phyloP scores from a whole-genome alignment of 2,329 filamentous ascomycete genomes.

The Xylariaceae sp. region DNA sequence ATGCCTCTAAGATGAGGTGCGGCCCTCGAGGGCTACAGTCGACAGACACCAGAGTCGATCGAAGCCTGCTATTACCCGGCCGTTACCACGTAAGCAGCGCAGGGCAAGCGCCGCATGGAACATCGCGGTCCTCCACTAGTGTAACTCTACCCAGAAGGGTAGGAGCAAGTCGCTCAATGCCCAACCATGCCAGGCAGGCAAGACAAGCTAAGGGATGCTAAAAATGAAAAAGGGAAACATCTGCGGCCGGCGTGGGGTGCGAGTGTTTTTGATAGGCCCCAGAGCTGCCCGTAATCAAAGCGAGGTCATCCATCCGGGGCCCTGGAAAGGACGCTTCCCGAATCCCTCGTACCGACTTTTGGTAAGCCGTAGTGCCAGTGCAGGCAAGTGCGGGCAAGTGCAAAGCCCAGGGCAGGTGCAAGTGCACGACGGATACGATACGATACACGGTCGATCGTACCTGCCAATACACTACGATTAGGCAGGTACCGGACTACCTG shows the following conservation, averaged over 20 bases:
- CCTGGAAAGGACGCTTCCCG: not conserved
- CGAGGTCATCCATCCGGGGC: not conserved
- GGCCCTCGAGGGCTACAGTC: too few species aligned
- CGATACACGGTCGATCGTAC: too few species aligned
- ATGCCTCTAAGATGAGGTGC: too few species aligned
- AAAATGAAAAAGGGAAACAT: not conserved
- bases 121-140: not conserved
- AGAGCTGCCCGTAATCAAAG: not conserved
- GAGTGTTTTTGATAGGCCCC: not conserved
- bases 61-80: not conserved
- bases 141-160: not conserved
- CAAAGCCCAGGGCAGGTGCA: conserved; percentile 10
- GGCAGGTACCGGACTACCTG: too few species aligned
- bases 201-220: not conserved
- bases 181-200: not conserved
- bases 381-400: not conserved
- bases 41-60: too few species aligned
- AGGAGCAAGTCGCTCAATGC: not conserved
- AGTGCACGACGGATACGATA: too few species aligned
- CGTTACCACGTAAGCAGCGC: not conserved
- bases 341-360: not conserved
- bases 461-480: too few species aligned
- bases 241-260: not conserved
- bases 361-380: not conserved
- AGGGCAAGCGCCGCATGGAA: not conserved